A percentile compares a stretch with the other conserved stretches of the same genome.
These are phyloP conservation scores for Cordyceps cateniannulata DNA, from an alignment of 2,329 filamentous ascomycete genomes.

Conservation along the genomic window DNA sequence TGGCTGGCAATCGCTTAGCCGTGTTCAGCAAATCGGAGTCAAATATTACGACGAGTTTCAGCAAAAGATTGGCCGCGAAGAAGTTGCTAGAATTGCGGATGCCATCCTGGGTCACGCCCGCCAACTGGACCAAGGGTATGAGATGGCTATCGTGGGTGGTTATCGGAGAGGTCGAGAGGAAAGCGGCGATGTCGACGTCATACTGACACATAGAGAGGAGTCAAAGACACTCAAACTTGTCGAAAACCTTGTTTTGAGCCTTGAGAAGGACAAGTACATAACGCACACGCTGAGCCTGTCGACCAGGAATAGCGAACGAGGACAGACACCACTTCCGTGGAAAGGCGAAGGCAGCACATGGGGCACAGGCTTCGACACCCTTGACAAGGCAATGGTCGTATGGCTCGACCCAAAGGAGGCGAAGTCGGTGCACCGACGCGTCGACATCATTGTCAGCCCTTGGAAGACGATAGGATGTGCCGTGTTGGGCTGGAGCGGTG, in stretches of 20 bases:
- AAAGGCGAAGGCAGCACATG: constrained; percentile 31
- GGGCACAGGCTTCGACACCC: constrained; percentile 69
- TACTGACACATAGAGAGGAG: constrained; percentile 74
- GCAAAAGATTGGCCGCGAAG: constrained; percentile 60
- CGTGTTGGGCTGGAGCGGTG: constrained; percentile 80
- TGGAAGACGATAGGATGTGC: constrained; percentile 89
- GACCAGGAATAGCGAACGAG: constrained; percentile 63
- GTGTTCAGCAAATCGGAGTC: constrained; percentile 86
- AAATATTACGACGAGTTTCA: constrained; percentile 90
- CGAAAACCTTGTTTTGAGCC: constrained; percentile 58
- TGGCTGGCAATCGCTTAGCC: constrained; percentile 67
- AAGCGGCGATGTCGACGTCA: constrained; percentile 78
- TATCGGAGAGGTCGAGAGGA: constrained; percentile 71
- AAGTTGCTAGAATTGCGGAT: constrained; percentile 64
- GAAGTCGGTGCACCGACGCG: constrained; percentile 61
- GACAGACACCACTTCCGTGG: constrained; percentile 54
- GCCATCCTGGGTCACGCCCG: constrained; percentile 62
- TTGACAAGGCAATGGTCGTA: constrained; percentile 88
- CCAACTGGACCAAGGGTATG: constrained; percentile 47
- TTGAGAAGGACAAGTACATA: constrained; percentile 65
- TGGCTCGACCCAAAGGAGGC: constrained; percentile 56
- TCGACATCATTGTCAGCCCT: constrained; percentile 86
- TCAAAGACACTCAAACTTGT: constrained; percentile 63
- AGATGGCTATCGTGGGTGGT: constrained; percentile 65
- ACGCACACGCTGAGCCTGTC: constrained; percentile 75